phyloP scores from a whole-genome alignment of 306 rosid genomes.

The Dalbergia cultrata region DNA sequence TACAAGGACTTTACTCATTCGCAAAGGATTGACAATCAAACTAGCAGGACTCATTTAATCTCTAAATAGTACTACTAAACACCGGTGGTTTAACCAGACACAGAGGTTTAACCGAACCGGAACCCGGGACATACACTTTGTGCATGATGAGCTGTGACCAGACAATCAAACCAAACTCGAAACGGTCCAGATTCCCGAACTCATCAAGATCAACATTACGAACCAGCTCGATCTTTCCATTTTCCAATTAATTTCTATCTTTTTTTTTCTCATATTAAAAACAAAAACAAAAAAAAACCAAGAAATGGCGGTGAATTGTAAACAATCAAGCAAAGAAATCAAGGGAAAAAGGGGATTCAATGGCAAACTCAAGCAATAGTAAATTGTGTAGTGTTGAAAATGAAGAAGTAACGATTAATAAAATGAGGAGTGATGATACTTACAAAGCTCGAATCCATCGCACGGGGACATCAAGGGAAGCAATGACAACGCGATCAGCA shows the following conservation, averaged over 20 bases:
- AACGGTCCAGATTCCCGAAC: background rate
- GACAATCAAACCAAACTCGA: background rate
- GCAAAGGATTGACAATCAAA: too few relatives aligned
- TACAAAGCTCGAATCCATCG: constrained; percentile 83
- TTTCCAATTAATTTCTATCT: background rate
- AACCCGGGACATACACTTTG: background rate
- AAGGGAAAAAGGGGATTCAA: too few relatives aligned
- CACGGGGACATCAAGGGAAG: constrained; percentile 82
- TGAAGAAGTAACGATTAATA: too few relatives aligned
- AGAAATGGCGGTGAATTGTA: too few relatives aligned
- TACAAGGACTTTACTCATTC: too few relatives aligned
- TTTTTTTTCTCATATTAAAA: background rate
- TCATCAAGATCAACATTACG: background rate
- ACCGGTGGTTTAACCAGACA: too few relatives aligned
- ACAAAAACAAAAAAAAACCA: background rate
- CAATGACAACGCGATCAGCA: constrained; percentile 94
- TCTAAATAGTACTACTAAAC: too few relatives aligned
- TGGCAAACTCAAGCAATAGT: too few relatives aligned
- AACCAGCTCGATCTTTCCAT: background rate
- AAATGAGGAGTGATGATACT: constrained; percentile 35
- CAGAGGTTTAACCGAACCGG: background rate
- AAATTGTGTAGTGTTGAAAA: too few relatives aligned
- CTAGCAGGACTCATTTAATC: too few relatives aligned
- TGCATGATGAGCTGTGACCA: constrained; percentile 24
- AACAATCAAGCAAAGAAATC: too few relatives aligned